Evolutionary conservation across 805 yeast species (phyloP), one percentile per base, ranked within the genome.

Genomic region (Priceomyces haplophilus): DNA sequence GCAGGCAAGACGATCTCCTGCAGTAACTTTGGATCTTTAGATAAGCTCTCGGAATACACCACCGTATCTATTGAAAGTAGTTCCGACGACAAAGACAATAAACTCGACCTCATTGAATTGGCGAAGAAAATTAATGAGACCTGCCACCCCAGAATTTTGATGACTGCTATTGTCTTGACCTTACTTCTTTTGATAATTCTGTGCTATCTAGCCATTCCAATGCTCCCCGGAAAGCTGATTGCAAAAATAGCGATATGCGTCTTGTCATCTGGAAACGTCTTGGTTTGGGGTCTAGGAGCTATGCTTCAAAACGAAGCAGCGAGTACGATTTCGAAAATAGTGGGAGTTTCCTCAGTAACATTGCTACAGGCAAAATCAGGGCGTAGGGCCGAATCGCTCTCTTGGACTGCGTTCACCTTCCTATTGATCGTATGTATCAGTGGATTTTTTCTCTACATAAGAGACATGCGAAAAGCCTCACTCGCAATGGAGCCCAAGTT

Each of bases 211-310:
- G 46, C 65, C 0, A 47, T 80, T 4, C 84, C 85, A 1, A 64
- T 70, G 11, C 47, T 80, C 10, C 88, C 88, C 3, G 61, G 67
- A 12, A 63, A 60, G 31, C 20, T 40, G 10, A 20, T 41, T 16
- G 51, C 33, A 7, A 17, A 60, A 51, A 44, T 61, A 49, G 40
- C 51, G 53, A 20, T 55, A 52, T 40, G 54, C 66, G 45, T 50
- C 52, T 4, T 75, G 20, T 60, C 75, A 15, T 58, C 69, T 0
- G 45, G 64, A 0, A 50, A 69, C 36, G 64, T 71, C 4, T 54
- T 81, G 3, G 34, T 80, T 2, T 81, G 85, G 84, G 86, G 85
- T 0, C 59, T 80, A 21, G 85, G 85, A 2, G 68, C 85, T 0
- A 80, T 82, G 76, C 73, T 85, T 67, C 73, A 74, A 38, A 80